Evolutionary conservation across 2,329 filamentous ascomycete species (phyloP).

Genomic region (Lachnellula suecica): DNA sequence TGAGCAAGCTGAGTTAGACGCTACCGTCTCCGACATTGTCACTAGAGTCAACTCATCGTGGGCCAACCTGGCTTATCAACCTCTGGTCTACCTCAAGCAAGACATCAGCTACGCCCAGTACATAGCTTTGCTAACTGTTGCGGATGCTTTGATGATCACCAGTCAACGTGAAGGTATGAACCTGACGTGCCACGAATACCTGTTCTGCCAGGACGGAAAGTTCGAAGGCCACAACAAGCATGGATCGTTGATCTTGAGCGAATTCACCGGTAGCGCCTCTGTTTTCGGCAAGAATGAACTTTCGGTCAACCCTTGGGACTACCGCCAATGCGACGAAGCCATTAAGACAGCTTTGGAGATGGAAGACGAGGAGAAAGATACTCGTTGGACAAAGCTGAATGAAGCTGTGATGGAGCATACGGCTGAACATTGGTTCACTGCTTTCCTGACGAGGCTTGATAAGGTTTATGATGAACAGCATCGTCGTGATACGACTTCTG

Average conservation of each 20-base stretch:
- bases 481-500: constrained; percentile 78
- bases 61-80: constrained; percentile 88
- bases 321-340: constrained; percentile 80
- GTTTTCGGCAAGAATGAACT: constrained; percentile 81
- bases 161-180: constrained; percentile 98
- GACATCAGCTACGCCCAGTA: constrained; percentile 93
- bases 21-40: constrained; percentile 88
- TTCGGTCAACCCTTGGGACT: constrained; percentile 94
- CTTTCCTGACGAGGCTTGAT: constrained; percentile 69
- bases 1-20: constrained; percentile 84
- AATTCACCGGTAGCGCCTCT: constrained; percentile 90
- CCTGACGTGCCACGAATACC: constrained; percentile 88
- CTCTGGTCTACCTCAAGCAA: constrained; percentile 90
- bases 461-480: constrained; percentile 82
- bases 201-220: constrained; percentile 87
- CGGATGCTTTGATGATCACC: constrained; percentile 91
- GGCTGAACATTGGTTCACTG: constrained; percentile 81
- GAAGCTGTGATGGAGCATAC: constrained; percentile 77
- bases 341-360: constrained; percentile 85
- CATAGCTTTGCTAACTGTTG: constrained; percentile 84
- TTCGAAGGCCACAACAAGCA: constrained; percentile 71
- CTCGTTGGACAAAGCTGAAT: constrained; percentile 73
- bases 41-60: constrained; percentile 90
- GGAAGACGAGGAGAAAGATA: constrained; percentile 68
- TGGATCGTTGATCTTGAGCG: constrained; percentile 86